Base-by-base conservation (phyloP, 2,329 filamentous ascomycete genomes). In the Byssothecium circinans region DNA sequence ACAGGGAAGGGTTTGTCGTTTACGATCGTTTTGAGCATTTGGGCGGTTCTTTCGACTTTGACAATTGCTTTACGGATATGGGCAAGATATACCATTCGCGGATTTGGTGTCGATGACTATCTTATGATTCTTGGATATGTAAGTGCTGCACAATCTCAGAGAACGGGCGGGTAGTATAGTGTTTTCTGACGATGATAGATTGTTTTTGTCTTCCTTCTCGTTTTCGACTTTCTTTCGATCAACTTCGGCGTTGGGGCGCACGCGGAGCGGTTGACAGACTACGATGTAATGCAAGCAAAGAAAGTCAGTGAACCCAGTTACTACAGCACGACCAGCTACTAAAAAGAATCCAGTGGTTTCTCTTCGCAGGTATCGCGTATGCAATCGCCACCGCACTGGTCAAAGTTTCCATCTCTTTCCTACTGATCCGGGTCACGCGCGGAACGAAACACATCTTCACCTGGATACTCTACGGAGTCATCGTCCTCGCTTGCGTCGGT, bases 361-460 rank as follows among this genome's bases (percentile, higher is more conserved):
- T 44, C 42, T 30, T 44, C 22, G 33, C 33, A 3, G 33, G 23
- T 22, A 44, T 44, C 6, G 42, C 19, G 20, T 44, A 44, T 22
- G 23, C 42, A n/a, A 38, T 38, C 20, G 15, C 42, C 8, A 44
- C 42, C 8, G 22, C 25, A 12, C 42, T 34, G 11, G 38, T 44
- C 42, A 44, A 44, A 38, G 42, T 34, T 5, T 44, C 42, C 14
- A 44, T 44, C n/a, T 44, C 33, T 17, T 33, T 44, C 25, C 34
- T 44, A 1, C 12, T 44, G 20, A 19, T 44, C 8, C 42, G 42
- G 7, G 29, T 44, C 15, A 38, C 42, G 8, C 22, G 22, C 22
- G 34, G 34, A 14, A 43, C 33, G 5, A 18, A 35, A 23, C 19
- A 2, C 7, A 12, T 44, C 23, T 44, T 37, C 23, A 29, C 20